phyloP scores from a whole-genome alignment of 2,329 filamentous ascomycete genomes.

The Rosellinia necatrix region DNA sequence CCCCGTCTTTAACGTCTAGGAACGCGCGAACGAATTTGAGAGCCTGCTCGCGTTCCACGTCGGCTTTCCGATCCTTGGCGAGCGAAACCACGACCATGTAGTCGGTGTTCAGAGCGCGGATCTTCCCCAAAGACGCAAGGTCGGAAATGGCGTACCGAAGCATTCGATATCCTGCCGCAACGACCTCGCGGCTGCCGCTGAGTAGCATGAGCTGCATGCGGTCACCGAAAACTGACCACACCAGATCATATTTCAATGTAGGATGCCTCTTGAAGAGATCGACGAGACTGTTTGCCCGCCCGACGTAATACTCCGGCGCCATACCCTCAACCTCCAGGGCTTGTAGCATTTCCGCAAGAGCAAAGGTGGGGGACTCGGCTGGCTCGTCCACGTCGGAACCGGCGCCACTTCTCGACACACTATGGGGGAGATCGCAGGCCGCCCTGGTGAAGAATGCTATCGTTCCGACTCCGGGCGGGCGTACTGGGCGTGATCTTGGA shows the following conservation, averaged over 20 bases:
- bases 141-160: slow-evolving; percentile 95
- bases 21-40: slow-evolving; percentile 96
- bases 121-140: slow-evolving; percentile 83
- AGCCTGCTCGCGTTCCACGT: slow-evolving; percentile 94
- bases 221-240: slow-evolving; percentile 92
- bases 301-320: slow-evolving; percentile 93
- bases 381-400: slow-evolving; percentile 69
- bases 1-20: slow-evolving; percentile 90
- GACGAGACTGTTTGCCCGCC: slow-evolving; percentile 88
- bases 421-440: slow-evolving; percentile 62
- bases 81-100: slow-evolving; percentile 89
- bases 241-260: slow-evolving; percentile 93
- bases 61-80: slow-evolving; percentile 95
- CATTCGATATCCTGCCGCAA: slow-evolving; percentile 91
- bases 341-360: slow-evolving; percentile 86
- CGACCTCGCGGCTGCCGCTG: slow-evolving; percentile 93
- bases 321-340: slow-evolving; percentile 86
- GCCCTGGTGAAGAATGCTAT: slow-evolving; percentile 51
- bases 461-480: slow-evolving; percentile 58
- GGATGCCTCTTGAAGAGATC: slow-evolving; percentile 93
- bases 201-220: slow-evolving; percentile 95
- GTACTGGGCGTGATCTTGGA: slow-evolving; percentile 54
- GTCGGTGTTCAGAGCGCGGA: slow-evolving; percentile 86
- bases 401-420: slow-evolving; percentile 58
- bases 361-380: slow-evolving; percentile 87